Evolutionary conservation across 495 filamentous ascomycete genomes (phyloP), one percentile per base, ranked within the genome.

Genomic region (Entonaema liquescens): DNA sequence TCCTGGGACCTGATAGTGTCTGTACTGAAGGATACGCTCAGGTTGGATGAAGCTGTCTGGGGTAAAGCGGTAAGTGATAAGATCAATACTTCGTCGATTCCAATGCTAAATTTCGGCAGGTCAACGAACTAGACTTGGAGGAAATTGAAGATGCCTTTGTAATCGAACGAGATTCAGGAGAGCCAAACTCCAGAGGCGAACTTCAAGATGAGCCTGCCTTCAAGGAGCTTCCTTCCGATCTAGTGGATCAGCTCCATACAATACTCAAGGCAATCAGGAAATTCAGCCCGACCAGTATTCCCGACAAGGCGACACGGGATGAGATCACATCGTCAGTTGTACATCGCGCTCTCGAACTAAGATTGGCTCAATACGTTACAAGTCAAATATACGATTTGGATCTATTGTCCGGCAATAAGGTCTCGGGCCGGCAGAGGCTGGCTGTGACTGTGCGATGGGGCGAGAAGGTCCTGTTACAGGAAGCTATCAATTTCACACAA

Each of bases 401-500:
- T 40, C 56, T 92, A 2, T 71, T 94, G 28, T 52, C 36, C 36
- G 66, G 67, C 4, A 61, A 66, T 28, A 74, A 67, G n/a, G 33
- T 83, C 42, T 68, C 65, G 31, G 71, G 75, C 25, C 81, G 90
- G 55, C 80, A 71, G 40, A 84, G 77, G 47, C 93, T 93, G 89
- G 93, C 94, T 0, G 72, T 93, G 3, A 82, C 91, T 67, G 91
- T 97, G 36, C 87, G 94, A 52, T 78, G 89, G 36, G 94, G 94
- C 8, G 94, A 97, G 79, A 97, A 96, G 75, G 81, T 85, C 60
- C 81, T 97, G n/a, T 65, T 89, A 76, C 76, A 83, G 81, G 81
- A 81, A 74, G 84, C 82, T 28, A 76, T 77, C 36, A 76, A 80
- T 69, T 76, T 87, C 21, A 40, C 59, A 1, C 64, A 62, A 57